A percentile compares a stretch with the other conserved stretches of the same genome.
phyloP scores from a whole-genome alignment of 1,139 yeast species.

The Yamadazyma sp. region DNA sequence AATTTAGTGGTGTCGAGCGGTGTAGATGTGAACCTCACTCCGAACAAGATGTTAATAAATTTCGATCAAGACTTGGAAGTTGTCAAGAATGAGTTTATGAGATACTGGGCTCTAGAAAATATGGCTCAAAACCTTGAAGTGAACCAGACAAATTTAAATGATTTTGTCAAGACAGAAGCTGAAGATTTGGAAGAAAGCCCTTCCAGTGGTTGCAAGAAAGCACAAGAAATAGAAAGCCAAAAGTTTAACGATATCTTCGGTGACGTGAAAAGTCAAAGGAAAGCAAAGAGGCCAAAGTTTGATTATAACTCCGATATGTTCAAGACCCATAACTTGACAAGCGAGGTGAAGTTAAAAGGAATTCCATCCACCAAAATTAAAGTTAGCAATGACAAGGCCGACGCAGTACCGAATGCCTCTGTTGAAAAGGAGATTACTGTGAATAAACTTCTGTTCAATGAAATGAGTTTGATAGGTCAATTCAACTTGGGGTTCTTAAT shows the following conservation, averaged over 20 bases:
- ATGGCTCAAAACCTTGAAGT: slow-evolving; percentile 7
- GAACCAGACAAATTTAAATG: slow-evolving; percentile 2
- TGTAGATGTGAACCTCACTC: slow-evolving; percentile 84
- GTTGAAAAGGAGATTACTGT: slow-evolving; percentile 55
- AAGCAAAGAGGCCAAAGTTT: background rate
- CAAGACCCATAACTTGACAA: slow-evolving; percentile 10
- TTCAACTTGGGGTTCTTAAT: slow-evolving; percentile 89
- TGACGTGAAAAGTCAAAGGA: slow-evolving; percentile 3
- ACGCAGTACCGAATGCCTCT: background rate
- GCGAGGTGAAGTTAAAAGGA: background rate
- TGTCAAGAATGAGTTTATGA: slow-evolving; percentile 4
- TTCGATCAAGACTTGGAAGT: slow-evolving; percentile 7
- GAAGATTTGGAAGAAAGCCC: background rate
- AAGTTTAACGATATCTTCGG: background rate
- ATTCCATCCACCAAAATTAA: background rate
- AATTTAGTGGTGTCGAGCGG: slow-evolving; percentile 53
- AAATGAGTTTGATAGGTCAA: slow-evolving; percentile 85
- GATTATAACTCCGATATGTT: slow-evolving; percentile 4
- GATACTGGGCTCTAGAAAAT: slow-evolving; percentile 12
- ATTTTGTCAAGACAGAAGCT: background rate
- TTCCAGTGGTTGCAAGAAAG: background rate
- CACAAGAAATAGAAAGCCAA: background rate
- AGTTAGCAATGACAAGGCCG: background rate
- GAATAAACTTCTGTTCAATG: slow-evolving; percentile 59
- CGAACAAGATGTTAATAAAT: slow-evolving; percentile 56